phyloP scores from a whole-genome alignment of 148 eudicot species.

The Rheum nobile region DNA sequence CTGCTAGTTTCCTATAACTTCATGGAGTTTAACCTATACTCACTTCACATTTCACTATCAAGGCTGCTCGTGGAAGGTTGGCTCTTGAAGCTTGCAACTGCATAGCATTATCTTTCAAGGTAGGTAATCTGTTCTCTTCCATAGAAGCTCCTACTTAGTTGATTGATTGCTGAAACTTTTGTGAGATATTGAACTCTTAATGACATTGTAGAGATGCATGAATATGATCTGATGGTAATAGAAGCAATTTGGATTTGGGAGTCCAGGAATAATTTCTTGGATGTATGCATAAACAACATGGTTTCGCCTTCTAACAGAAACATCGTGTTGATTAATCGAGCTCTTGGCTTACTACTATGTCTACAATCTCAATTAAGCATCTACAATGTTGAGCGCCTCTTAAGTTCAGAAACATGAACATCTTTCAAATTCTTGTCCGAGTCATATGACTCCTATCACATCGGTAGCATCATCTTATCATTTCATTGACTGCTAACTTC shows the following conservation, averaged over 20 bases:
- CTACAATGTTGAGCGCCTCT: not conserved
- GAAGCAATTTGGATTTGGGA: not conserved
- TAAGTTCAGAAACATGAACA: not conserved
- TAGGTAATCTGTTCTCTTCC: conserved; percentile 15
- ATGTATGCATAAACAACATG: not conserved
- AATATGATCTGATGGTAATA: not conserved
- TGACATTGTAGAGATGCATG: too few species aligned
- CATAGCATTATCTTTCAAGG: conserved; percentile 38
- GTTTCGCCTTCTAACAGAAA: too few species aligned
- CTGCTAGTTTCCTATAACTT: conserved; percentile 4
- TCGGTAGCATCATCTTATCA: not conserved
- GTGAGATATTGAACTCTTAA: not conserved
- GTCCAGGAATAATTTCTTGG: not conserved
- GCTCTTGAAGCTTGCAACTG: conserved; percentile 80
- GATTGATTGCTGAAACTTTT: not conserved
- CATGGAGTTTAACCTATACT: conserved; percentile 5
- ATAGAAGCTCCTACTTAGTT: conserved; percentile 4
- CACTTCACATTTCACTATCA: conserved; percentile 12
- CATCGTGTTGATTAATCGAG: too few species aligned
- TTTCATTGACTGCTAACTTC: not conserved
- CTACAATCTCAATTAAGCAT: not conserved
- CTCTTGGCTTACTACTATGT: not conserved
- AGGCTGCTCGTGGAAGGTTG: conserved; percentile 57
- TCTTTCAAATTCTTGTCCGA: not conserved
- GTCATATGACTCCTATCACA: not conserved